A percentile compares a stretch with the other conserved stretches of the same genome.
These are phyloP conservation scores for Leccinum pellstonianum DNA, from an alignment of 768 basidiomycete species.

Conservation along the genomic window DNA sequence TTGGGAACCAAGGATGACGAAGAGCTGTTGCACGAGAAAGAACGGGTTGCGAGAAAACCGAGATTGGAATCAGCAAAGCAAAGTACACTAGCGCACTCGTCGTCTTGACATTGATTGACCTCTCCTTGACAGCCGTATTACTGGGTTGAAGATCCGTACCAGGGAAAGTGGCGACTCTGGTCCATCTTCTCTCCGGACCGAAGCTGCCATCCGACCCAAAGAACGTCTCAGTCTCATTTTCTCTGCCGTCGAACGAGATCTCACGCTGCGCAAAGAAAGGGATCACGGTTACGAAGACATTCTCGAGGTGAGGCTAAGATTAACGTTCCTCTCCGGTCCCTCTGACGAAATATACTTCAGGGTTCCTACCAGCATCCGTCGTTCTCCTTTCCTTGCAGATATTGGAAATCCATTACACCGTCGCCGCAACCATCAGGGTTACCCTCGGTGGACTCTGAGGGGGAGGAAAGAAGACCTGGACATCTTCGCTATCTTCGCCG, in stretches of 20 bases:
- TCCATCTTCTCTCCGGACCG: constrained; percentile 40
- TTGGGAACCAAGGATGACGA: constrained; percentile 66
- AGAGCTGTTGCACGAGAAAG: constrained; percentile 72
- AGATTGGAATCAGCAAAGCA: constrained; percentile 34
- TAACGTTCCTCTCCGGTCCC: background rate
- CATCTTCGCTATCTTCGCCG: constrained; percentile 50
- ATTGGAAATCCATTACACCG: constrained; percentile 63
- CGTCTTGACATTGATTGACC: background rate
- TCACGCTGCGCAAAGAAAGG: constrained; percentile 63
- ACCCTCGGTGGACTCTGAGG: constrained; percentile 24
- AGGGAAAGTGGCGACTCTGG: constrained; percentile 42
- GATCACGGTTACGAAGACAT: constrained; percentile 87
- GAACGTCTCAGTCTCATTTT: constrained; percentile 60
- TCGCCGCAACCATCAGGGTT: constrained; percentile 34
- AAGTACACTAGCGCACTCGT: background rate
- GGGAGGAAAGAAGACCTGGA: constrained; percentile 25
- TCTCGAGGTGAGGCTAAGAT: constrained; percentile 59
- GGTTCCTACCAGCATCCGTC: constrained; percentile 69
- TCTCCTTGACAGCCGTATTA: constrained; percentile 39
- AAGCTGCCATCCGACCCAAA: constrained; percentile 58
- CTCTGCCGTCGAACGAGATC: constrained; percentile 56
- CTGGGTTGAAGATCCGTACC: constrained; percentile 53
- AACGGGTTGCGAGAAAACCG: constrained; percentile 56
- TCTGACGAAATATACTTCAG: constrained; percentile 36
- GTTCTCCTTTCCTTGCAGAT: constrained; percentile 54